Evolutionary conservation across 305 asterid species (phyloP), one percentile per base, ranked within the genome.

Genomic region (Lippia alba): DNA sequence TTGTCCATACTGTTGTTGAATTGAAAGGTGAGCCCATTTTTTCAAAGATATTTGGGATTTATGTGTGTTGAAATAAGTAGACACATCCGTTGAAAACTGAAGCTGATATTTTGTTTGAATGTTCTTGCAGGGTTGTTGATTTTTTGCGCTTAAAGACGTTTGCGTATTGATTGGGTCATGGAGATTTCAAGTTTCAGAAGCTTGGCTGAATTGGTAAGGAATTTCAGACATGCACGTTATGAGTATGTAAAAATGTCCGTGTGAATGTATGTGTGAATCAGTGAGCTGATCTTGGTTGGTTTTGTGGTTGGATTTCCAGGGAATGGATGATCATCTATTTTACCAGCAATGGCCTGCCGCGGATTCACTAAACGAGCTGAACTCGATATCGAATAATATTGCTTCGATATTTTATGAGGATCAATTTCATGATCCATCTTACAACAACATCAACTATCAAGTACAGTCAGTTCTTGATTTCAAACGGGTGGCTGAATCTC

Each of bases 141-240:
- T 24, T 24, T 24, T 24, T 24, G 30, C 3, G 30, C 30, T 24
- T 24, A 24, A 24, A 24, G 3, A 24, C 30, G 30, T 24, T 24
- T 24, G 30, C 30, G 30, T 24, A 24, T 24, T 66, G 14, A 56
- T 10, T 18, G 49, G 57, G 50, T 34, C 60, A 85, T 89, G 91
- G 92, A 89, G 82, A 80, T 81, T 58, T 71, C 90, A 73, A 76
- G 71, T 74, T 45, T 81, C 58, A 79, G 83, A 79, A 77, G 76
- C 78, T 79, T 79, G 12, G 76, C 85, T 62, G 89, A 87, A 63
- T 49, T 85, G 83, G 96, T 89, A 80, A 84, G 86, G 59, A 3
- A 34, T 12, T 19, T 61, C 8, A 62, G 41, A 24, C 54, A 48
- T 48, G 41, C 41, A 8, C 41, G 9, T 4, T 36, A 36, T 36